These are phyloP conservation scores for Pseudohyphozyma bogoriensis DNA, from an alignment of 768 basidiomycete species.

Conservation along the genomic window DNA sequence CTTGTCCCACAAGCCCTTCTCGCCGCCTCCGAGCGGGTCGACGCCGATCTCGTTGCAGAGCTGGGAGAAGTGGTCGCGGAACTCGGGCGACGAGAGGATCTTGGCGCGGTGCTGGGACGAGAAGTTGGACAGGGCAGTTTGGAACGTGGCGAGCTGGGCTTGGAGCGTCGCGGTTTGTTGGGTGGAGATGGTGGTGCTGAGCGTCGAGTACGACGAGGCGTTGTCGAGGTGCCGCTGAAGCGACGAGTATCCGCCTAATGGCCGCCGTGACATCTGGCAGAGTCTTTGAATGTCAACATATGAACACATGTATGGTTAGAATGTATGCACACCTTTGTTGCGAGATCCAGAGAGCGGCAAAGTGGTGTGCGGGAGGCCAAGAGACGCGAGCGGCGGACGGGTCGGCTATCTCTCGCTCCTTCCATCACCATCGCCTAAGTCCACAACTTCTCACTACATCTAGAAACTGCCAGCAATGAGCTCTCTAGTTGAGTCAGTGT, in stretches of 20 bases:
- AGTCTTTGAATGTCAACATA: too few species aligned
- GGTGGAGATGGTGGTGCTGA: constrained; percentile 67
- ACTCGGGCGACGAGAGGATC: constrained; percentile 71
- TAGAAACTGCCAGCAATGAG: too few species aligned
- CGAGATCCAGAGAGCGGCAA: too few species aligned
- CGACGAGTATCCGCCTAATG: constrained; percentile 54
- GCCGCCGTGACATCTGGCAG: constrained; percentile 4
- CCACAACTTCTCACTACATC: too few species aligned
- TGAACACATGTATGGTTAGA: too few species aligned
- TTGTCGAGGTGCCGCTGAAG: constrained; percentile 80
- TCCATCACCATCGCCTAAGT: too few species aligned
- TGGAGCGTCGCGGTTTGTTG: constrained; percentile 69
- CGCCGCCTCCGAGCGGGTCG: constrained; percentile 56
- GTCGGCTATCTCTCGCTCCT: too few species aligned
- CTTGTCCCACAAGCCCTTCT: constrained; percentile 75
- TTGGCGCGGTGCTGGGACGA: constrained; percentile 71
- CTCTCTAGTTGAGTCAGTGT: too few species aligned
- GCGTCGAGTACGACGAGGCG: constrained; percentile 64
- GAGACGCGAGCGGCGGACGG: too few species aligned
- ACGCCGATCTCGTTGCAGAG: constrained; percentile 94
- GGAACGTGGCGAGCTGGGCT: constrained; percentile 72
- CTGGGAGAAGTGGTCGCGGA: constrained; percentile 83
- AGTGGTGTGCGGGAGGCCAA: too few species aligned
- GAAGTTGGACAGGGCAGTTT: constrained; percentile 65
- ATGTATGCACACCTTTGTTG: too few species aligned